Evolutionary conservation across 768 basidiomycete species (phyloP).

Genomic region (Lepiota brunneoincarnata): DNA sequence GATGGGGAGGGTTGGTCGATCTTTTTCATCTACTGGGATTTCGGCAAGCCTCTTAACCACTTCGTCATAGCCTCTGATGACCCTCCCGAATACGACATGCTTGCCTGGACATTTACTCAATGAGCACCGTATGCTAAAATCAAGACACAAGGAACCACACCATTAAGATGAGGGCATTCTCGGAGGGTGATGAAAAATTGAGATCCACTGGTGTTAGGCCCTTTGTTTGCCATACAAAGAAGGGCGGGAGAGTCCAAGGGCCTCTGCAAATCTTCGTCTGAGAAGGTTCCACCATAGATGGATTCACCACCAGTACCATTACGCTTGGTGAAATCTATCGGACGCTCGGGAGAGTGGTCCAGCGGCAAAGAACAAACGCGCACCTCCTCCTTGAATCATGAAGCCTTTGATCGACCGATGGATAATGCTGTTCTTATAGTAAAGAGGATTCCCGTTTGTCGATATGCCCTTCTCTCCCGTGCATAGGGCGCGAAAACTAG

Average conservation of each 20-base stretch:
- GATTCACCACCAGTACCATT: constrained; percentile 83
- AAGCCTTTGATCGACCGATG: constrained; percentile 79
- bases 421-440: constrained; percentile 77
- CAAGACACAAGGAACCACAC: constrained; percentile 32
- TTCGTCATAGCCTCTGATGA: constrained; percentile 58
- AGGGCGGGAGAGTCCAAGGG: constrained; percentile 69
- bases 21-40: constrained; percentile 71
- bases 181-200: constrained; percentile 86
- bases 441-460: constrained; percentile 63
- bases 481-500: constrained; percentile 80
- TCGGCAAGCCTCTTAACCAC: constrained; percentile 59
- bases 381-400: constrained; percentile 82
- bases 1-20: constrained; percentile 67
- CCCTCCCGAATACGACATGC: constrained; percentile 46
- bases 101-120: constrained; percentile 38
- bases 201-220: constrained; percentile 80
- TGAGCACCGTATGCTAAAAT: constrained; percentile 12
- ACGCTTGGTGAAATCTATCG: constrained; percentile 71
- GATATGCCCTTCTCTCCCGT: constrained; percentile 85
- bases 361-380: constrained; percentile 15
- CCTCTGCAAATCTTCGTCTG: constrained; percentile 71
- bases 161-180: constrained; percentile 73
- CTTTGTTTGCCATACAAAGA: constrained; percentile 89
- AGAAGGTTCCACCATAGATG: constrained; percentile 73
- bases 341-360: background rate